Percentiles rank a stretch among this genome's conserved stretches.
Evolutionary conservation across 2,329 filamentous ascomycete species (phyloP).

Genomic region (Verticillium longisporum): DNA sequence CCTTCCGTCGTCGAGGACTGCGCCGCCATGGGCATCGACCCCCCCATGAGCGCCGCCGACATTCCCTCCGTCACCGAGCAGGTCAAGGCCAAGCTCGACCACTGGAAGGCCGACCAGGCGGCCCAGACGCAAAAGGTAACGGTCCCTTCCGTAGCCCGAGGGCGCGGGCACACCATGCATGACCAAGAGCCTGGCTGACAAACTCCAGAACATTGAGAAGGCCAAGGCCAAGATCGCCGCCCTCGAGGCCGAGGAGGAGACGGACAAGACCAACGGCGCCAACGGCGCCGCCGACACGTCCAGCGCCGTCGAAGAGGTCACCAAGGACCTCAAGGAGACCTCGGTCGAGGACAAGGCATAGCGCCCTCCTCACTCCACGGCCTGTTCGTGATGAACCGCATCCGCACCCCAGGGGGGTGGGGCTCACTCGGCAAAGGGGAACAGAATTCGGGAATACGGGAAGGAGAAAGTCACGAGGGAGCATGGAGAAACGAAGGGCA

Average conservation of each 20-base stretch:
- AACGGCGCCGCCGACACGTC: constrained; percentile 41
- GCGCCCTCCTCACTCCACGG: neutral
- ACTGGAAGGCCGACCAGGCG: constrained; percentile 89
- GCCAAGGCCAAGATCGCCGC: constrained; percentile 92
- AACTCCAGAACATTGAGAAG: constrained; percentile 81
- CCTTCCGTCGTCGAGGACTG: constrained; percentile 91
- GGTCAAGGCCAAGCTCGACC: constrained; percentile 81
- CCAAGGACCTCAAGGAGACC: constrained; percentile 43
- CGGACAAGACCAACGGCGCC: constrained; percentile 32
- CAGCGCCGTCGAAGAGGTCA: constrained; percentile 46
- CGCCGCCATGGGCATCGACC: constrained; percentile 73
- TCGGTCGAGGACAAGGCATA: constrained; percentile 46
- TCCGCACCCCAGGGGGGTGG: no score
- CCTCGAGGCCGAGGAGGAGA: constrained; percentile 63
- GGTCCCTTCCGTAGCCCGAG: constrained; percentile 21
- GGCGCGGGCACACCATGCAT: no score
- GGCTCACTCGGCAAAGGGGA: no score
- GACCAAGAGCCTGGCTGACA: no score
- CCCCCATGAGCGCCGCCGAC: constrained; percentile 79
- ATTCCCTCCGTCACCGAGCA: constrained; percentile 77
- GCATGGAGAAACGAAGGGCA: no score
- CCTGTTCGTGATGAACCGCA: neutral
- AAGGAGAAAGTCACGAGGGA: no score
- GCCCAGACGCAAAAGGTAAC: constrained; percentile 82
- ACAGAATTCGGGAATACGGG: no score